Percentiles rank a stretch among this genome's conserved stretches.
phyloP scores from a whole-genome alignment of 2,329 filamentous ascomycete genomes.

The Ascomycota sp. region DNA sequence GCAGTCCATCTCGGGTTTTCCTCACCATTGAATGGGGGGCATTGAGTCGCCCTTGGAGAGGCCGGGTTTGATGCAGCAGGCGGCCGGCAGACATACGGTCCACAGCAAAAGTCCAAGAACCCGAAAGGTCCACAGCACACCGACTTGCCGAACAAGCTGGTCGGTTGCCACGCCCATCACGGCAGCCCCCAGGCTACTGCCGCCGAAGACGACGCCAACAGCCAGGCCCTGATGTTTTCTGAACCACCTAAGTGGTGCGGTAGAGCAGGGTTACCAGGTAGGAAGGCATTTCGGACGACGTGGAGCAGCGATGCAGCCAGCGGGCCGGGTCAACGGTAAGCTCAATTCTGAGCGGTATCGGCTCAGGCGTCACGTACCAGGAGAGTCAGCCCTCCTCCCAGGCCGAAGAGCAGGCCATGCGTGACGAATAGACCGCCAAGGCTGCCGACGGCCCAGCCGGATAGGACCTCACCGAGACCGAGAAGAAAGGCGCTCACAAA shows the following conservation, averaged over 20 bases:
- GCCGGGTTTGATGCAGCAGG: conserved; percentile 6
- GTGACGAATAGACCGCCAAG: conserved; percentile 7
- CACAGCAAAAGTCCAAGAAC: conserved; percentile 8
- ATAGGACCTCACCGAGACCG: conserved; percentile 9
- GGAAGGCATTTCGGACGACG: too few species aligned
- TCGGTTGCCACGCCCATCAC: conserved; percentile 8
- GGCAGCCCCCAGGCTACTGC: conserved; percentile 8
- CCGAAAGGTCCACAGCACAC: conserved; percentile 9
- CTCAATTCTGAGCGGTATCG: too few species aligned
- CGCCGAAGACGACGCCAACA: conserved; percentile 10
- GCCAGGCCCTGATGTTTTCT: conserved; percentile 8
- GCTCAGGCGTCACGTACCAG: too few species aligned
- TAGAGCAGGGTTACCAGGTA: conserved; percentile 7
- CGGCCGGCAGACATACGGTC: conserved; percentile 9
- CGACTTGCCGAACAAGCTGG: conserved; percentile 6
- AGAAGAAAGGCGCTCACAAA: conserved; percentile 7
- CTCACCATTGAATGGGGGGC: conserved; percentile 8
- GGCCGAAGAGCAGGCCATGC: conserved; percentile 9
- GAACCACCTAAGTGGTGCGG: conserved; percentile 8
- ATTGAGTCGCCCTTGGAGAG: conserved; percentile 1
- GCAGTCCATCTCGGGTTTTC: background rate
- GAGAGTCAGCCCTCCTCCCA: conserved; percentile 8
- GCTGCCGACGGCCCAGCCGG: conserved; percentile 7
- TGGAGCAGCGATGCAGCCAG: too few species aligned
- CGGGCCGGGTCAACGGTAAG: too few species aligned